phyloP scores from a whole-genome alignment of 371 early-diverging fungal genomes.

The Cokeromyces recurvatus region DNA sequence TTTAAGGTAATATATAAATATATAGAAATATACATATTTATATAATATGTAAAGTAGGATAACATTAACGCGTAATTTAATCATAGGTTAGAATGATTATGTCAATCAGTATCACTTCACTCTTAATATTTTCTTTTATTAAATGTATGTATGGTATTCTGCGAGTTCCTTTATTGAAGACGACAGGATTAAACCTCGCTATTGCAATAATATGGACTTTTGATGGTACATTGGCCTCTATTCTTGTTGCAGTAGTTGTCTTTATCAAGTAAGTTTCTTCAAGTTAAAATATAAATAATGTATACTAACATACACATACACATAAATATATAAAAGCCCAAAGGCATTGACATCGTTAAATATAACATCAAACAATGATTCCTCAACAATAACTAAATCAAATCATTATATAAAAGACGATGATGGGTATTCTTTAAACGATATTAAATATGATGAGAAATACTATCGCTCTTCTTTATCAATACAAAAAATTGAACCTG shows the following conservation, averaged over 20 bases:
- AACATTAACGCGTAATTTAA: background rate
- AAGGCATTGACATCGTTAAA: constrained; percentile 5
- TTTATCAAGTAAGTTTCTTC: constrained; percentile 11
- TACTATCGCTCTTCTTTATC: too few relatives aligned
- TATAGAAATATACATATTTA: background rate
- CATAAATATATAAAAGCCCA: constrained; percentile 4
- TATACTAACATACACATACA: background rate
- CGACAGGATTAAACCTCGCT: background rate
- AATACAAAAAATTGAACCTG: too few relatives aligned
- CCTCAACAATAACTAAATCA: too few relatives aligned
- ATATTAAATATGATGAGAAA: too few relatives aligned
- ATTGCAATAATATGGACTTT: constrained; percentile 15
- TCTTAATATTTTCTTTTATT: constrained; percentile 9
- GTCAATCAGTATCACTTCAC: constrained; percentile 1
- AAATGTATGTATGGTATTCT: constrained; percentile 10
- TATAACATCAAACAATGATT: too few relatives aligned
- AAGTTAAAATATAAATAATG: too few relatives aligned
- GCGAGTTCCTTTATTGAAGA: constrained; percentile 1
- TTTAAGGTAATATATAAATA: constrained; percentile 14
- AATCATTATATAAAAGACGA: too few relatives aligned
- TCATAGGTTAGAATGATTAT: constrained; percentile 10
- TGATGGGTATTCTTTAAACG: too few relatives aligned
- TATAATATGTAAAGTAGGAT: background rate
- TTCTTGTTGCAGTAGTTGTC: constrained; percentile 4
- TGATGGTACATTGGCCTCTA: constrained; percentile 12